These are phyloP conservation scores for Xerocomellus intermedius DNA, from an alignment of 768 basidiomycete species.

Conservation along the genomic window DNA sequence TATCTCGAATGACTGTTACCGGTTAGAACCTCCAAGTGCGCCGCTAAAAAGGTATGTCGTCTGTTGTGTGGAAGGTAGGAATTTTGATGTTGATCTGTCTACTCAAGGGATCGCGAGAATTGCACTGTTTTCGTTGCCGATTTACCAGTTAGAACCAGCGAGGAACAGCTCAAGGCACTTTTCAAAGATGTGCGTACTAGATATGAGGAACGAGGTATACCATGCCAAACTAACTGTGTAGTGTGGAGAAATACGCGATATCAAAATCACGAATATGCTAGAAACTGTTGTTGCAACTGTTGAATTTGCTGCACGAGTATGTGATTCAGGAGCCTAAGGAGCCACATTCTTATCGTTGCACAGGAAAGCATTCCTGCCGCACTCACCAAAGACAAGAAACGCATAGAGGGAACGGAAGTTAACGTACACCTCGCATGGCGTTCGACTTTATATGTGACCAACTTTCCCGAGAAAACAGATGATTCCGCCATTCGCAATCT, in stretches of 20 bases:
- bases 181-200: constrained; percentile 77
- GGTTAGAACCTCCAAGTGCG: constrained; percentile 43
- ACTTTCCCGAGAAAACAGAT: constrained; percentile 85
- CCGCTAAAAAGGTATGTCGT: constrained; percentile 57
- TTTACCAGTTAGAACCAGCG: constrained; percentile 52
- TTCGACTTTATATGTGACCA: constrained; percentile 93
- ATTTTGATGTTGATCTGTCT: background rate
- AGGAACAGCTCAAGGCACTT: constrained; percentile 64
- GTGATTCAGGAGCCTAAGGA: background rate
- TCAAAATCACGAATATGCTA: constrained; percentile 67
- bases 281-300: constrained; percentile 75
- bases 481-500: constrained; percentile 72
- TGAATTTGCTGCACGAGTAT: constrained; percentile 71
- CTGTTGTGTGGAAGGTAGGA: background rate
- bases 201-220: background rate
- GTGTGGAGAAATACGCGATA: constrained; percentile 87
- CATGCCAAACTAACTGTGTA: constrained; percentile 34
- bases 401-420: constrained; percentile 70
- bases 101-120: constrained; percentile 87
- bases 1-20: background rate
- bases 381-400: constrained; percentile 93
- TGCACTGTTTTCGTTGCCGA: constrained; percentile 86
- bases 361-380: constrained; percentile 84
- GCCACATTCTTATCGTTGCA: background rate
- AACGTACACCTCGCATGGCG: constrained; percentile 90